These are phyloP conservation scores for Taphrina confusa DNA, from an alignment of 1,139 yeast genomes.

Conservation along the genomic window DNA sequence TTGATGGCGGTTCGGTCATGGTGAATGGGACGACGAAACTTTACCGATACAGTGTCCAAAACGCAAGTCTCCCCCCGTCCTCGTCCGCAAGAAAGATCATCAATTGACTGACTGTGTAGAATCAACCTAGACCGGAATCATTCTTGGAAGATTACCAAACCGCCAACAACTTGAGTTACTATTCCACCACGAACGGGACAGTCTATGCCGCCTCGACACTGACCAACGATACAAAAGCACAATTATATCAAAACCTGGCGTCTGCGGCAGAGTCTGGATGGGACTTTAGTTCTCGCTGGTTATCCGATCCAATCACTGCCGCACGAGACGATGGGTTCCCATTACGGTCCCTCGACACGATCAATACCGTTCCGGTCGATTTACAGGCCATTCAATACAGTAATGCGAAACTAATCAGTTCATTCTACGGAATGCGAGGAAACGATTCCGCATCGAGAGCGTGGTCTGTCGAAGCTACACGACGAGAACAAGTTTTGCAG, in stretches of 20 bases:
- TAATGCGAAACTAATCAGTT: slow-evolving; percentile 18
- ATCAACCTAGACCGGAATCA: slow-evolving; percentile 35
- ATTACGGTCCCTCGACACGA: slow-evolving; percentile 22
- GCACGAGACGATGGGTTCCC: slow-evolving; percentile 11
- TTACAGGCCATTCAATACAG: slow-evolving; percentile 31
- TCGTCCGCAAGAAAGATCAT: too few species aligned
- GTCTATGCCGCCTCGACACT: not conserved
- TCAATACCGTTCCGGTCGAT: slow-evolving; percentile 32
- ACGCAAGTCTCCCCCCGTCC: not conserved
- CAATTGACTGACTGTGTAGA: too few species aligned
- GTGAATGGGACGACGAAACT: not conserved
- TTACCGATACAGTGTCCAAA: slow-evolving; percentile 11
- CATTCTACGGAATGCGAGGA: slow-evolving; percentile 9
- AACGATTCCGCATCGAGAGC: not conserved
- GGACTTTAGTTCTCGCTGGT: slow-evolving; percentile 34
- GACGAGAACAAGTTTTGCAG: slow-evolving; percentile 10
- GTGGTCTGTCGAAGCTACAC: slow-evolving; percentile 18
- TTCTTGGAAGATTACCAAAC: slow-evolving; percentile 34
- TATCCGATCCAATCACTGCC: slow-evolving; percentile 10
- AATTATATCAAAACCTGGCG: slow-evolving; percentile 26
- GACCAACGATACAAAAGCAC: not conserved
- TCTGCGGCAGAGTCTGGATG: slow-evolving; percentile 35
- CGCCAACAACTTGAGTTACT: slow-evolving; percentile 27
- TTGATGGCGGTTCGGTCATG: not conserved
- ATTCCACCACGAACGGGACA: slow-evolving; percentile 13